A percentile compares a stretch with the other conserved stretches of the same genome.
These are phyloP conservation scores for Thamnidium elegans DNA, from an alignment of 192 early-diverging fungal species.

Conservation along the genomic window DNA sequence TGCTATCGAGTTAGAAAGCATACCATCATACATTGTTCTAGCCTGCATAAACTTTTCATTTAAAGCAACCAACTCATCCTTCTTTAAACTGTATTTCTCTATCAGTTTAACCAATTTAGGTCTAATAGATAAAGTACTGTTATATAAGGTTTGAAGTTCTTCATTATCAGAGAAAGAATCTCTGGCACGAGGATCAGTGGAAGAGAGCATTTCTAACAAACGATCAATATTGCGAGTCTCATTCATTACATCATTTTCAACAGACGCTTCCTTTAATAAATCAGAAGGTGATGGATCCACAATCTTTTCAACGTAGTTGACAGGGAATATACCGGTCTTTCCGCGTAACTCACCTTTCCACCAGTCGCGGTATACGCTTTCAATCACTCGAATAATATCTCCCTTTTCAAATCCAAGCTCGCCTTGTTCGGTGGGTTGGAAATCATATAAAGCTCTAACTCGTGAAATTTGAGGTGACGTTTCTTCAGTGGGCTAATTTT, in stretches of 20 bases:
- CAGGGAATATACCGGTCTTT: slow-evolving; percentile 93
- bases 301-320: slow-evolving; percentile 89
- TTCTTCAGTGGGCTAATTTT: slow-evolving; percentile 21
- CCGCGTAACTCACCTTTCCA: slow-evolving; percentile 92
- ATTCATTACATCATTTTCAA: slow-evolving; percentile 65
- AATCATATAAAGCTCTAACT: slow-evolving; percentile 94
- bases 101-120: slow-evolving; percentile 85
- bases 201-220: slow-evolving; percentile 70
- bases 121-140: slow-evolving; percentile 73
- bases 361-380: slow-evolving; percentile 97
- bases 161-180: slow-evolving; percentile 91
- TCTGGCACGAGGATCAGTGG: slow-evolving; percentile 66
- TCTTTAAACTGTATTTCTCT: slow-evolving; percentile 79
- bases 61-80: slow-evolving; percentile 72
- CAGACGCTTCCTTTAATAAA: slow-evolving; percentile 52
- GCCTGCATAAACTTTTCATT: slow-evolving; percentile 75
- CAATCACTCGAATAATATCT: slow-evolving; percentile 87
- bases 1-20: slow-evolving; percentile 64
- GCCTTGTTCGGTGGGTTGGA: slow-evolving; percentile 81
- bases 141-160: slow-evolving; percentile 76
- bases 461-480: slow-evolving; percentile 59
- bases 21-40: slow-evolving; percentile 66
- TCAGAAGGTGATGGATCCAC: slow-evolving; percentile 57
- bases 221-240: slow-evolving; percentile 74
- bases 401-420: slow-evolving; percentile 88